Evolutionary conservation across 495 filamentous ascomycete species (phyloP), one percentile per base, ranked within the genome.

Genomic region (Emericellopsis terricola): DNA sequence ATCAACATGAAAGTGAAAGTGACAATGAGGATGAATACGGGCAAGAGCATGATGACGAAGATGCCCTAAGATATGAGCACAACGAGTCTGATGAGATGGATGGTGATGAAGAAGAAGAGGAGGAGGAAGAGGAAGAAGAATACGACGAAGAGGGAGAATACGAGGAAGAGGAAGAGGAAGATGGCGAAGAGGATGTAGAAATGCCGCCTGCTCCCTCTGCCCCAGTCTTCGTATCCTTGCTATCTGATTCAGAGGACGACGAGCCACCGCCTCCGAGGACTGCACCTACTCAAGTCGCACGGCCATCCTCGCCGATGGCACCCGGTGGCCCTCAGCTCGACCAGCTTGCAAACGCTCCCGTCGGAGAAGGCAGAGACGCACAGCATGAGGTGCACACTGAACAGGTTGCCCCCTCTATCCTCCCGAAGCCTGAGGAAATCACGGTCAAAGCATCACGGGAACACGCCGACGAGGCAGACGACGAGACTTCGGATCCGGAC

Each of bases 201-300:
- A n/a, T n/a, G n/a, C n/a, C n/a, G 23, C 23, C 34, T 18, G 29
- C 31, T 19, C 29, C 36, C 21, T 40, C 43, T n/a, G 38, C 36
- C 9, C 55, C 55, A 31, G 43, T 48, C 2, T 45, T 58, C 13
- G 56, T 58, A 32, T 50, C 52, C 36, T 42, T 58, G 7, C 44
- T 58, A 4, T 58, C 55, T 28, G 53, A 52, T 16, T 56, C 53
- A 0, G 55, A 58, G 26, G 55, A 56, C 23, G 55, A 56, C 34
- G 35, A 38, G 15, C n/a, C n/a, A n/a, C n/a, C n/a, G n/a, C n/a
- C n/a, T n/a, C n/a, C n/a, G n/a, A n/a, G n/a, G n/a, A n/a, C n/a
- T n/a, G n/a, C n/a, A n/a, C n/a, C n/a, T n/a, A n/a, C n/a, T n/a
- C n/a, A n/a, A n/a, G n/a, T n/a, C n/a, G n/a, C n/a, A n/a, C n/a